phyloP scores from a whole-genome alignment of 2,329 filamentous ascomycete genomes.

The Bisporella sp. region DNA sequence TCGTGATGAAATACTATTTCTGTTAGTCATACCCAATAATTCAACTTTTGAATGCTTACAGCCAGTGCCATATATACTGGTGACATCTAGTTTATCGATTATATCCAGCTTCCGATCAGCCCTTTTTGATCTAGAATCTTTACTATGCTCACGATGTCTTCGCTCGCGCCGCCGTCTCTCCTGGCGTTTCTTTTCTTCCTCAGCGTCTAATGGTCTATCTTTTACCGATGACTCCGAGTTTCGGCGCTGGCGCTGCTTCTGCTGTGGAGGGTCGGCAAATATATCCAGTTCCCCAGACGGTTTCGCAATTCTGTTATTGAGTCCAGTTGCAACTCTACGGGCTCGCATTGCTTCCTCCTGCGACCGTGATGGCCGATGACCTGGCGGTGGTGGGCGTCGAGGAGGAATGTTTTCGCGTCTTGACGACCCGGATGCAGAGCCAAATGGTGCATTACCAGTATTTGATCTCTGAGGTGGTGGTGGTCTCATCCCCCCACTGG shows the following conservation, averaged over 20 bases:
- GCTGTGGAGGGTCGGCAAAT: slow-evolving; percentile 29
- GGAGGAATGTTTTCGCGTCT: slow-evolving; percentile 42
- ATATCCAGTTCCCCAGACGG: slow-evolving; percentile 23
- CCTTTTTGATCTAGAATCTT: slow-evolving; percentile 26
- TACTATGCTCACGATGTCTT: slow-evolving; percentile 28
- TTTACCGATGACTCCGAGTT: slow-evolving; percentile 76
- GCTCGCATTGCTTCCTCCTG: slow-evolving; percentile 56
- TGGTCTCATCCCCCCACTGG: slow-evolving; percentile 25
- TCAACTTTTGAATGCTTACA: slow-evolving; percentile 46
- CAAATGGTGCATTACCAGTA: slow-evolving; percentile 34
- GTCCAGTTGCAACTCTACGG: slow-evolving; percentile 33
- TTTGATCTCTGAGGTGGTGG: slow-evolving; percentile 26
- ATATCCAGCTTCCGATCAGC: slow-evolving; percentile 59
- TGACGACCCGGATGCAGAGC: slow-evolving; percentile 20
- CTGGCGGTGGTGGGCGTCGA: slow-evolving; percentile 8
- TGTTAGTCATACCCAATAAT: slow-evolving; percentile 5
- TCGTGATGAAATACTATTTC: slow-evolving; percentile 90
- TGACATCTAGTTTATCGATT: slow-evolving; percentile 95
- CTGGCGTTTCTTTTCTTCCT: slow-evolving; percentile 53
- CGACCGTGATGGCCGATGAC: slow-evolving; percentile 58
- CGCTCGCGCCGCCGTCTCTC: slow-evolving; percentile 45
- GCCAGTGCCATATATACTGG: slow-evolving; percentile 89
- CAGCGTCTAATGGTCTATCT: slow-evolving; percentile 42
- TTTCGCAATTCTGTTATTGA: not conserved
- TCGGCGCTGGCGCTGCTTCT: slow-evolving; percentile 48